Evolutionary conservation across 306 rosid species (phyloP).

Genomic region (Rosa rugosa): DNA sequence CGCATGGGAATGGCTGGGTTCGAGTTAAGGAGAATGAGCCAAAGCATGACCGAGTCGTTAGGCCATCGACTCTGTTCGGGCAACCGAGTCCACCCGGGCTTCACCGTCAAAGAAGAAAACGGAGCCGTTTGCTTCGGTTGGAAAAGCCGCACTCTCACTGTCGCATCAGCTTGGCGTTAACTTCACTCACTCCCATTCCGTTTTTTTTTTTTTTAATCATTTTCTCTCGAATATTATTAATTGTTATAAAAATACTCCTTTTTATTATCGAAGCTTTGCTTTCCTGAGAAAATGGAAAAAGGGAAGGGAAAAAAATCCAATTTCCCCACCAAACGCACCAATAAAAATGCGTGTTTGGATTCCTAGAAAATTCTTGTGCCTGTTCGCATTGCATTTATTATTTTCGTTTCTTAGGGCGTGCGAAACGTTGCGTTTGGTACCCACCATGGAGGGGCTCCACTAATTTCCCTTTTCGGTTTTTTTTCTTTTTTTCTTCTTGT

Average conservation of each 20-base stretch:
- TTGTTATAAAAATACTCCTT: slow-evolving; percentile 27
- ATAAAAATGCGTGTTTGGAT: slow-evolving; percentile 51
- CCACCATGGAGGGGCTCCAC: slow-evolving; percentile 22
- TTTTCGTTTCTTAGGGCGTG: slow-evolving; percentile 32
- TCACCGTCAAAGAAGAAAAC: slow-evolving; percentile 66
- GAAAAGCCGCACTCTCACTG: slow-evolving; percentile 84
- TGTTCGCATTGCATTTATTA: slow-evolving; percentile 20
- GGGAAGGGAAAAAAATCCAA: slow-evolving; percentile 24
- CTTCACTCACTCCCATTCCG: slow-evolving; percentile 17
- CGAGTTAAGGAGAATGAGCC: slow-evolving; percentile 56
- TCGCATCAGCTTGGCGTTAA: slow-evolving; percentile 97
- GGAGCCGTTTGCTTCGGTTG: slow-evolving; percentile 84
- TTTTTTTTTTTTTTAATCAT: not conserved
- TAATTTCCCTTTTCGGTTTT: not conserved
- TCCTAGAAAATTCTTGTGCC: slow-evolving; percentile 33
- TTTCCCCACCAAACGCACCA: slow-evolving; percentile 34
- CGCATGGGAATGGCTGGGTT: slow-evolving; percentile 97
- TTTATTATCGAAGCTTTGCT: slow-evolving; percentile 36
- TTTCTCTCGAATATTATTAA: slow-evolving; percentile 29
- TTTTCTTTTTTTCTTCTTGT: not conserved
- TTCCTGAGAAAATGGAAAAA: slow-evolving; percentile 62
- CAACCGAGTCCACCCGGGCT: slow-evolving; percentile 50
- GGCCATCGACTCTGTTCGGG: slow-evolving; percentile 30
- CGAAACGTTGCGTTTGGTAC: slow-evolving; percentile 50
- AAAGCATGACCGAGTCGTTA: slow-evolving; percentile 47